Evolutionary conservation across 2,329 filamentous ascomycete genomes (phyloP).

Genomic region (Aureobasidium sp.): DNA sequence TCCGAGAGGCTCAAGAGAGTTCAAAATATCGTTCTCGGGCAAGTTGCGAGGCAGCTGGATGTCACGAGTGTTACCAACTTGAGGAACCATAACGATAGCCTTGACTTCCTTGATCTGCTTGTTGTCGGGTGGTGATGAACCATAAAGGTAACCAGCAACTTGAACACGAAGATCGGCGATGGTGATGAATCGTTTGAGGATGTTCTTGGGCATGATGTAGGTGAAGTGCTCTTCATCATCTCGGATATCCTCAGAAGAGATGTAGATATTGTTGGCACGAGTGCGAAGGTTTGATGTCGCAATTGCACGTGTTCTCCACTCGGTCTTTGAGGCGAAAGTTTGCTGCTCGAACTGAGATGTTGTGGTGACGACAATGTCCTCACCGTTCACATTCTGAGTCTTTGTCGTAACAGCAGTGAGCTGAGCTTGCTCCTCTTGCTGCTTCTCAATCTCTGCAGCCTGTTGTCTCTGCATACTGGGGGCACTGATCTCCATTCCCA

Average conservation of each 20-base stretch:
- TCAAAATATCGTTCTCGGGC: slow-evolving; percentile 92
- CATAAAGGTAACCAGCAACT: slow-evolving; percentile 96
- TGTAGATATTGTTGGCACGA: slow-evolving; percentile 97
- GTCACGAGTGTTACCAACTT: slow-evolving; percentile 93
- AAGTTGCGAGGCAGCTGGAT: slow-evolving; percentile 91
- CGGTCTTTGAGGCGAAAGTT: slow-evolving; percentile 98
- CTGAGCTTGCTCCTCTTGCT: slow-evolving; percentile 96
- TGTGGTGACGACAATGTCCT: slow-evolving; percentile 98
- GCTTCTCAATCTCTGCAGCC: slow-evolving; percentile 98
- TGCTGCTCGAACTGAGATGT: slow-evolving; percentile 99
- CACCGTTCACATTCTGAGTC: slow-evolving; percentile 96
- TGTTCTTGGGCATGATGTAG: slow-evolving; percentile 99
- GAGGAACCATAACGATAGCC: slow-evolving; percentile 97
- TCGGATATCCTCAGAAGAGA: slow-evolving; percentile 94
- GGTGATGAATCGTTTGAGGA: slow-evolving; percentile 98
- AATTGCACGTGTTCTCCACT: slow-evolving; percentile 97
- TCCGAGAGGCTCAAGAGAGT: slow-evolving; percentile 88
- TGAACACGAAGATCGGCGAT: slow-evolving; percentile 97
- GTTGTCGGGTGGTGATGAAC: slow-evolving; percentile 91
- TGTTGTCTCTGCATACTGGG: slow-evolving; percentile 99
- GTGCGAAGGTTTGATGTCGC: slow-evolving; percentile 96
- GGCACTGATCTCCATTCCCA: slow-evolving; percentile 99
- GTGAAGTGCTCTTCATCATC: slow-evolving; percentile 91
- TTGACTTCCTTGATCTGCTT: slow-evolving; percentile 97
- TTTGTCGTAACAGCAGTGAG: slow-evolving; percentile 98